Evolutionary conservation across 352 stramenopile species (phyloP), one percentile per base, ranked within the genome.

Genomic region (Phytophthora rubi): DNA sequence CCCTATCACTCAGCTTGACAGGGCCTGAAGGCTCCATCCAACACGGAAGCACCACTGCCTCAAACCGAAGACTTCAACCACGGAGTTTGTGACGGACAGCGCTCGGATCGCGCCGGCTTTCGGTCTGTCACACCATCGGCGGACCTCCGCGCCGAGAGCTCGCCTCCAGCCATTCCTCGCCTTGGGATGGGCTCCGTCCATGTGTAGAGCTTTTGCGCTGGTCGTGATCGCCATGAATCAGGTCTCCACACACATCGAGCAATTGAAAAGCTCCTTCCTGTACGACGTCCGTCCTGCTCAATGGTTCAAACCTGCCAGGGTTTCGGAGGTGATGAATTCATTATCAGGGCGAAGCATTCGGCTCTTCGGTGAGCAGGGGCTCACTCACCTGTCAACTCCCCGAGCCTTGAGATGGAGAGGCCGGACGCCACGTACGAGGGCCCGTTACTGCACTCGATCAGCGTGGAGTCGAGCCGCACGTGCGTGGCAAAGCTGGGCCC

Each of bases 381-480:
- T 8, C 45, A 23, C 4, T 15, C 39, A 47, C 12, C 33, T 37
- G 6, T 18, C 39, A n/a, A 48, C 39, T 18, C 39, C 16, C 16
- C 42, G 42, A 48, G 42, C 42, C 42, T 48, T 13, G 56, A 66
- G 18, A 39, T 56, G 26, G 16, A 61, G 47, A 13, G 32, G 33
- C 48, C 33, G 12, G 48, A 16, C 30, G 59, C 54, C 66, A 69
- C 53, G 60, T 65, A 61, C 57, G 57, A 33, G 35, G 62, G 32
- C 59, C 60, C 59, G 67, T 74, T 65, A 70, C 47, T 69, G 55
- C 53, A 44, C 53, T 47, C 15, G 28, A 44, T 33, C 23, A 58
- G 59, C 61, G 70, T 75, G 45, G 48, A 71, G 48, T 73, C 44
- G 65, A 71, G 26, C 37, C 66, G 73, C 69, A 77, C 73, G 73